A percentile compares a stretch with the other conserved stretches of the same genome.
Evolutionary conservation across 305 asterid genomes (phyloP).

Genomic region (Fraxinus baroniana): DNA sequence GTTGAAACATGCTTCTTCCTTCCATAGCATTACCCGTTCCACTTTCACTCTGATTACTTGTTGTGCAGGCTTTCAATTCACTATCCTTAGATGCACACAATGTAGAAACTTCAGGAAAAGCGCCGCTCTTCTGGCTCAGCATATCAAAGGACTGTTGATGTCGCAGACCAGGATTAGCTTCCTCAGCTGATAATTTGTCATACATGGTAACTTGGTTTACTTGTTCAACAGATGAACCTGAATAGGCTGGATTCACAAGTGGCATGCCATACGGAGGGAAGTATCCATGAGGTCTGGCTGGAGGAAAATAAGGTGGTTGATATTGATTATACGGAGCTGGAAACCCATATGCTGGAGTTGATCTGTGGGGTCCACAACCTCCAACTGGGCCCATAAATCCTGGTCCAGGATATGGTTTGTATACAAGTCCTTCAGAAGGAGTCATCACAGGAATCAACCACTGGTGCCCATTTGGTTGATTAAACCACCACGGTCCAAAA

Average conservation of each 20-base stretch:
- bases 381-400: constrained; percentile 36
- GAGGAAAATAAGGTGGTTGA: constrained; percentile 41
- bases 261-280: constrained; percentile 65
- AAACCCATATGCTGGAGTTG: constrained; percentile 48
- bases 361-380: constrained; percentile 33
- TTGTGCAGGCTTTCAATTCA: constrained; percentile 57
- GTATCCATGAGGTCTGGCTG: constrained; percentile 47
- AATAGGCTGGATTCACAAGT: constrained; percentile 42
- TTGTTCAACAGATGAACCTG: constrained; percentile 43
- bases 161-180: constrained; percentile 12
- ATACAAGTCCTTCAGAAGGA: constrained; percentile 84
- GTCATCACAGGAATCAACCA: constrained; percentile 91
- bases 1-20: constrained; percentile 41
- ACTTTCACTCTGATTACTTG: constrained; percentile 49
- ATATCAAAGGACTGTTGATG: not conserved
- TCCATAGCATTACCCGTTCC: constrained; percentile 24
- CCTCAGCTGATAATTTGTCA: constrained; percentile 8
- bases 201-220: constrained; percentile 15
- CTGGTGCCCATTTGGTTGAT: constrained; percentile 64
- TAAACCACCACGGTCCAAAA: constrained; percentile 38
- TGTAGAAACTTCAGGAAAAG: constrained; percentile 14
- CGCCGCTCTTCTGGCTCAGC: constrained; percentile 28
- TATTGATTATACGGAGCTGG: constrained; percentile 41
- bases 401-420: constrained; percentile 72
- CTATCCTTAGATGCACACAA: constrained; percentile 30